phyloP scores from a whole-genome alignment of 371 early-diverging fungal genomes.

The Dinochytrium kinnereticum region DNA sequence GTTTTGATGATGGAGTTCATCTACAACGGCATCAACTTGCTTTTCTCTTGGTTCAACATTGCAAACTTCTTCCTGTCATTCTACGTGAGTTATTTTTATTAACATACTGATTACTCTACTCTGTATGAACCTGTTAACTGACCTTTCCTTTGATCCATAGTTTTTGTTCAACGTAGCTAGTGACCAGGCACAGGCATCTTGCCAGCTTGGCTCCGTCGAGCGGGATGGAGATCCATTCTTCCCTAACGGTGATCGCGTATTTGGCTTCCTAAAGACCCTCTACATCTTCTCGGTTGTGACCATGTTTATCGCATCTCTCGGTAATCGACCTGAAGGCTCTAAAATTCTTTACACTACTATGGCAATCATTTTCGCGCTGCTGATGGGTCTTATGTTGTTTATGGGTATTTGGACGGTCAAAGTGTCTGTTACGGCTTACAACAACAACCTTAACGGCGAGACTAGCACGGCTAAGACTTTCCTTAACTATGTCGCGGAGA shows the following conservation, averaged over 20 bases:
- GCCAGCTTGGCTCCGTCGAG: conserved; percentile 10
- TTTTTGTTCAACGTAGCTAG: conserved; percentile 29
- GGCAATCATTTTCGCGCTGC: conserved; percentile 70
- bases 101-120: conserved; percentile 31
- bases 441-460: conserved; percentile 8
- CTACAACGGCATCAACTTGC: conserved; percentile 50
- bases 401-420: conserved; percentile 53
- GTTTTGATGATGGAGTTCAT: conserved; percentile 45
- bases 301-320: conserved; percentile 86
- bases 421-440: conserved; percentile 22
- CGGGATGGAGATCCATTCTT: conserved; percentile 44
- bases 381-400: conserved; percentile 79
- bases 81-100: conserved; percentile 39
- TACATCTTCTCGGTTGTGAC: conserved; percentile 77
- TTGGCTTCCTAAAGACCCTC: conserved; percentile 63
- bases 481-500: conserved; percentile 30
- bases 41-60: conserved; percentile 54
- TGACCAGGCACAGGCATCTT: not conserved
- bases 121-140: conserved; percentile 19
- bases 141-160: conserved; percentile 32
- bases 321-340: conserved; percentile 90
- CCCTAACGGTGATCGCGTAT: conserved; percentile 41
- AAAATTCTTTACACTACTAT: conserved; percentile 57
- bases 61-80: conserved; percentile 56
- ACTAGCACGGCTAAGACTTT: conserved; percentile 19